Base-by-base conservation (phyloP, 106 monocot genomes). In the Dioscorea dumetorum region DNA sequence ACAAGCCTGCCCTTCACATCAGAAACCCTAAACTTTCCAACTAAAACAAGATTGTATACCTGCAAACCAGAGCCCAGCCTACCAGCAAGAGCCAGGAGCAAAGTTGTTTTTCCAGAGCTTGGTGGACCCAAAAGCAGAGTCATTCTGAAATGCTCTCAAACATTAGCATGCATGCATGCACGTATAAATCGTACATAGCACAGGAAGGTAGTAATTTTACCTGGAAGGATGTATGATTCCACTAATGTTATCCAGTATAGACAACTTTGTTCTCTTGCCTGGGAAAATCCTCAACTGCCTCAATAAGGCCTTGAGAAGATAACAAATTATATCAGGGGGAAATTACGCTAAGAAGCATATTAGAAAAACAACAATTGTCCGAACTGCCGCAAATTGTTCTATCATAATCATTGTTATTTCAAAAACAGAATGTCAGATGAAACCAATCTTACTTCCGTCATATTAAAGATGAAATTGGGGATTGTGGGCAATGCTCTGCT, bases 41-140 rank as follows among this genome's bases (percentile, higher is more conserved):
- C 49, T 11, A 48, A 61, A 32, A 33, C 49, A 23, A 35, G 22
- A 16, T 54, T 8, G 60, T 33, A 49, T 59, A 90, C 97, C 87
- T 85, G 67, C 60, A 99, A 80, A 83, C 66, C 81, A 72, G 84
- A 72, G 57, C 76, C 80, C 64, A 99, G 87, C 48, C 97, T 77
- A 48, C 97, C 97, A 60, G 97, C 86, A 82, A 99, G 90, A 62
- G 97, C 93, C 67, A 92, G 72, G 33, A 99, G 90, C 69, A 99
- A 83, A 67, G 97, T 93, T 33, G 97, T 93, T 78, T 99, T 99
- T 67, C 97, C 97, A 35, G 97, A 99, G 62, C 97, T 87, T 73
- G 97, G 97, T 66, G 97, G 97, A 48, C 97, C 97, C 84, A 99
- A 70, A 28, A 99, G 84, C 68, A 99, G 77, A 58, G 97, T 99